Conservation (phyloP, 345 rosid genomes). For the Psidium friedrichsthalianum region DNA sequence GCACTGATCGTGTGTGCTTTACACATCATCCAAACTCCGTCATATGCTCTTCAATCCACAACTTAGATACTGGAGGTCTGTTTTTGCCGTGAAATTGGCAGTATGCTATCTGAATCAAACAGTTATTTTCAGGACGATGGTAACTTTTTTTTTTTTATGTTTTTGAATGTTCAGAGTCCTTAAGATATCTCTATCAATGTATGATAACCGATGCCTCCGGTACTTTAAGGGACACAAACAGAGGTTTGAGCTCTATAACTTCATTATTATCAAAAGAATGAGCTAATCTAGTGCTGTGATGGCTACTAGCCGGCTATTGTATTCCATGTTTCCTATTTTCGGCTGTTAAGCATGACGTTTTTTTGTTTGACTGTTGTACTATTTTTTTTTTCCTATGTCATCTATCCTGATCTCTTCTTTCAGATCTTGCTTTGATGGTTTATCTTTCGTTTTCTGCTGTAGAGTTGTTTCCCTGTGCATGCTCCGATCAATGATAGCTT, state of each 20-base stretch:
- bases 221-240: constrained; percentile 96
- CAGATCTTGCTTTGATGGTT: neutral
- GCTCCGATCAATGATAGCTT: constrained; percentile 96
- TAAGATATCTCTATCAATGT: constrained; percentile 92
- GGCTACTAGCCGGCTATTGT: neutral
- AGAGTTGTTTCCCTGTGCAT: constrained; percentile 96
- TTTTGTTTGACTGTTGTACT: neutral
- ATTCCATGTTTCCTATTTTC: neutral
- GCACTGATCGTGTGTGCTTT: constrained; percentile 86
- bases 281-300: neutral
- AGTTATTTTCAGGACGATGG: neutral
- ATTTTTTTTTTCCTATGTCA: neutral
- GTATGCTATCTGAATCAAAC: neutral
- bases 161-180: constrained; percentile 45
- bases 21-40: constrained; percentile 95
- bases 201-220: constrained; percentile 91
- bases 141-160: neutral
- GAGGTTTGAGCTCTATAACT: constrained; percentile 30
- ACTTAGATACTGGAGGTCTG: constrained; percentile 73
- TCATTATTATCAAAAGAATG: neutral
- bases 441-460: constrained; percentile 2
- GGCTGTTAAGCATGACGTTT: neutral
- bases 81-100: neutral
- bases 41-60: constrained; percentile 78
- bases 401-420: neutral